These are phyloP conservation scores for Skeletonema potamos DNA, from an alignment of 108 stramenopile species.

Conservation along the genomic window DNA sequence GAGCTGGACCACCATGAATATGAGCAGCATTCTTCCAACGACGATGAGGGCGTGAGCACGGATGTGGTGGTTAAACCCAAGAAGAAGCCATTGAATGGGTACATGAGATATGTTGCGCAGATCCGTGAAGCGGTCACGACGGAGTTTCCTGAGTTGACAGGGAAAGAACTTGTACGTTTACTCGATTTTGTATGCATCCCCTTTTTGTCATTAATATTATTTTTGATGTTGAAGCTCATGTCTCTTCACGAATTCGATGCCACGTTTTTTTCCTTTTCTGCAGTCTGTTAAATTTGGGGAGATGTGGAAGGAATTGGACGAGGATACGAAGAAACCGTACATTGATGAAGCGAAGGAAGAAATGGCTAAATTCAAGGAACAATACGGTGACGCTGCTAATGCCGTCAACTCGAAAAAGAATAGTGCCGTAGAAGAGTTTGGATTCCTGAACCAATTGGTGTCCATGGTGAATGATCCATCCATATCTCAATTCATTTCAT, in stretches of 20 bases:
- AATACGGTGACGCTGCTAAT: not conserved
- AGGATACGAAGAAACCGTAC: not conserved
- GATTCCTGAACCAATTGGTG: not conserved
- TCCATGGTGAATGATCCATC: slow-evolving; percentile 41
- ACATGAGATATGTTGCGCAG: not conserved
- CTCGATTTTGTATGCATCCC: not conserved
- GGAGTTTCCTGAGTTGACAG: not conserved
- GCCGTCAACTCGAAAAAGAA: not conserved
- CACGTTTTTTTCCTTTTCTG: not conserved
- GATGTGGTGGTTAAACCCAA: not conserved
- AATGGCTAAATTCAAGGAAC: not conserved
- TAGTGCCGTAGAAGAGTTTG: not conserved
- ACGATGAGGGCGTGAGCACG: not conserved
- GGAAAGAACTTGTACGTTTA: not conserved
- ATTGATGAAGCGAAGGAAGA: not conserved
- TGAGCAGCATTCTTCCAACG: not conserved
- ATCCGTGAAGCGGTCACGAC: not conserved
- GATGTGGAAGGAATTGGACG: not conserved
- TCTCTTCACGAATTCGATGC: not conserved
- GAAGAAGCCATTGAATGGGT: not conserved
- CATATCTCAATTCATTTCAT: slow-evolving; percentile 31
- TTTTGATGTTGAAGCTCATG: not conserved
- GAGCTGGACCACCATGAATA: not conserved
- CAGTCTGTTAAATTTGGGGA: not conserved
- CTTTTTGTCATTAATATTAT: not conserved